Evolutionary conservation across 148 eudicot species (phyloP).

Genomic region (Vaccinium macrocarpon): DNA sequence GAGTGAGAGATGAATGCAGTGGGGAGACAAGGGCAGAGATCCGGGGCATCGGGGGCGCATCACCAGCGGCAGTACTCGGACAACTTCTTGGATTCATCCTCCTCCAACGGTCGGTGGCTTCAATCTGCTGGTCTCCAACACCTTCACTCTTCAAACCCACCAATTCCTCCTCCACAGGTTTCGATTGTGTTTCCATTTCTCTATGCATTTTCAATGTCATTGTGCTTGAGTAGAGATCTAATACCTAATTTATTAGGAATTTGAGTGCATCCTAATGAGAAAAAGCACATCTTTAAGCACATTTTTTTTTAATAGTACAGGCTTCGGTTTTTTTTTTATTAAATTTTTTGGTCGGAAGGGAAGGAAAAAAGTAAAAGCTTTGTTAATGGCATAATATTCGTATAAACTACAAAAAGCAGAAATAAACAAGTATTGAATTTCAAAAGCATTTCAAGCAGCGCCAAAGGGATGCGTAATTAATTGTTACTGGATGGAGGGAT

Average conservation of each 20-base stretch:
- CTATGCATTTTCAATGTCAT: background rate
- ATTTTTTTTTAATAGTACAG: too few species aligned
- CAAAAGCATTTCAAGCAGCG: too few species aligned
- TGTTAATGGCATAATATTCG: background rate
- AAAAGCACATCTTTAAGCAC: background rate
- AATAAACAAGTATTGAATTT: too few species aligned
- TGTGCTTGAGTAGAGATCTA: background rate
- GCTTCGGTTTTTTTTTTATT: too few species aligned
- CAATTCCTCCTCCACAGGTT: slow-evolving; percentile 41
- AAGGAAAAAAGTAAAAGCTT: too few species aligned
- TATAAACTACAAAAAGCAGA: too few species aligned
- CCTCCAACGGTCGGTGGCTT: slow-evolving; percentile 65
- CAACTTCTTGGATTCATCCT: slow-evolving; percentile 58
- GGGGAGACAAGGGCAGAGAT: slow-evolving; percentile 72
- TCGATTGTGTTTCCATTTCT: background rate
- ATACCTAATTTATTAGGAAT: background rate
- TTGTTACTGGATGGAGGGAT: too few species aligned
- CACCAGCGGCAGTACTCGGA: slow-evolving; percentile 87
- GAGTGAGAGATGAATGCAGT: slow-evolving; percentile 40
- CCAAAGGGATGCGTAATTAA: too few species aligned
- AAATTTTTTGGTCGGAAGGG: too few species aligned
- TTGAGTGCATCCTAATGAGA: background rate
- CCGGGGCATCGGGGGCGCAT: slow-evolving; percentile 64
- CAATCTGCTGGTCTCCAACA: slow-evolving; percentile 72
- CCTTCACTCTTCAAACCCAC: slow-evolving; percentile 38